These are phyloP conservation scores for Blepharisma japonicum DNA, from an alignment of 73 alveolate genomes.

Conservation along the genomic window DNA sequence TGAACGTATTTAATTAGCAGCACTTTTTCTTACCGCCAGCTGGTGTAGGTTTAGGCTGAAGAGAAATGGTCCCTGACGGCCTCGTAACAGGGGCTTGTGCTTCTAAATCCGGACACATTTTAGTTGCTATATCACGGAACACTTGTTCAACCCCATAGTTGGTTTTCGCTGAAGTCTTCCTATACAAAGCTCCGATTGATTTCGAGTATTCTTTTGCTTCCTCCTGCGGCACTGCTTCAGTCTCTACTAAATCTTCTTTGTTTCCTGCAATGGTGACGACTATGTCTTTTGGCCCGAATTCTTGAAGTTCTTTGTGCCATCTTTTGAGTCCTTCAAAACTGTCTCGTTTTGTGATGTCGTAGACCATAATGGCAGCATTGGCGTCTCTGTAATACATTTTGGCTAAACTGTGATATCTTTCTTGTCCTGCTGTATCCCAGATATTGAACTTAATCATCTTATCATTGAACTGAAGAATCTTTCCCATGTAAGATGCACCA, in stretches of 20 bases:
- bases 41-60: no score
- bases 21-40: no score
- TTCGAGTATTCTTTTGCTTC: constrained; percentile 52
- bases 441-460: constrained; percentile 38
- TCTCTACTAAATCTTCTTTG: constrained; percentile 72
- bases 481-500: constrained; percentile 74
- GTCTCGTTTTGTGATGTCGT: constrained; percentile 62
- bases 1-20: no score
- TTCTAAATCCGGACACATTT: constrained; percentile 39
- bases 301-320: constrained; percentile 76
- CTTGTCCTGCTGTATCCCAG: constrained; percentile 97
- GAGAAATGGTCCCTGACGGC: no score
- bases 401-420: constrained; percentile 66
- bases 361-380: constrained; percentile 73
- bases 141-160: constrained; percentile 50
- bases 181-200: constrained; percentile 34
- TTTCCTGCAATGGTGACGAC: constrained; percentile 78
- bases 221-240: constrained; percentile 53
- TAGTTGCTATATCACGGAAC: constrained; percentile 51
- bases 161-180: constrained; percentile 58
- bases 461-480: constrained; percentile 39
- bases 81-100: neutral
- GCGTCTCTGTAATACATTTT: constrained; percentile 85
- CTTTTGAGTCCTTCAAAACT: constrained; percentile 66
- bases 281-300: constrained; percentile 66